A percentile compares a stretch with the other conserved stretches of the same genome.
These are phyloP conservation scores for Stachybotrys chlorohalonatus DNA, from an alignment of 2,329 filamentous ascomycete genomes.

Conservation along the genomic window DNA sequence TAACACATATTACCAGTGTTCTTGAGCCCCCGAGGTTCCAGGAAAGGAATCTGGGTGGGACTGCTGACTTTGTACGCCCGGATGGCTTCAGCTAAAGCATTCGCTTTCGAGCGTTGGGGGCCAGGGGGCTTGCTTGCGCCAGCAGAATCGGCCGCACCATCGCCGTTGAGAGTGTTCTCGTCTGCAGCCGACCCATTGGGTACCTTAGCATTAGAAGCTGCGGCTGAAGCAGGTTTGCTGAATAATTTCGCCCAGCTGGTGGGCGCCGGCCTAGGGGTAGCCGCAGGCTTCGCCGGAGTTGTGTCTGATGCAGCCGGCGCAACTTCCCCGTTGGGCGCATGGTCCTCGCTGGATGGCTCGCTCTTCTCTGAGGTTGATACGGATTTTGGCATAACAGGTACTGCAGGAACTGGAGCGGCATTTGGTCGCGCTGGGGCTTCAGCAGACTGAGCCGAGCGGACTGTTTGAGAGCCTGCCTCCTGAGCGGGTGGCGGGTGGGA, in stretches of 20 bases:
- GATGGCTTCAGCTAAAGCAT: constrained; percentile 66
- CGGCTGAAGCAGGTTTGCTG: constrained; percentile 15
- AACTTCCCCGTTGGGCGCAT: not conserved
- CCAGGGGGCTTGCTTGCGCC: constrained; percentile 12
- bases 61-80: constrained; percentile 60
- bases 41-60: constrained; percentile 62
- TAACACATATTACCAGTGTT: constrained; percentile 99
- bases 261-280: constrained; percentile 19
- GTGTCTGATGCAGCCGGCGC: not conserved
- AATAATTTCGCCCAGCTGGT: constrained; percentile 33
- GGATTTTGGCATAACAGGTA: constrained; percentile 37
- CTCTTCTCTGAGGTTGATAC: constrained; percentile 16
- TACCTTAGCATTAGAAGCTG: constrained; percentile 7
- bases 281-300: constrained; percentile 9
- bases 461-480: not conserved
- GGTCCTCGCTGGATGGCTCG: constrained; percentile 1
- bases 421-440: constrained; percentile 20
- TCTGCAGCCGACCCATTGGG: constrained; percentile 17
- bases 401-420: constrained; percentile 31
- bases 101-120: constrained; percentile 33
- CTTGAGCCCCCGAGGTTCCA: constrained; percentile 86
- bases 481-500: not conserved
- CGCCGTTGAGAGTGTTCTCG: constrained; percentile 13
- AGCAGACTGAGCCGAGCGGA: constrained; percentile 10
- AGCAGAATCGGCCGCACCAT: constrained; percentile 6